Evolutionary conservation across 768 basidiomycete species (phyloP).

Genomic region (Psilocybe azurescens): DNA sequence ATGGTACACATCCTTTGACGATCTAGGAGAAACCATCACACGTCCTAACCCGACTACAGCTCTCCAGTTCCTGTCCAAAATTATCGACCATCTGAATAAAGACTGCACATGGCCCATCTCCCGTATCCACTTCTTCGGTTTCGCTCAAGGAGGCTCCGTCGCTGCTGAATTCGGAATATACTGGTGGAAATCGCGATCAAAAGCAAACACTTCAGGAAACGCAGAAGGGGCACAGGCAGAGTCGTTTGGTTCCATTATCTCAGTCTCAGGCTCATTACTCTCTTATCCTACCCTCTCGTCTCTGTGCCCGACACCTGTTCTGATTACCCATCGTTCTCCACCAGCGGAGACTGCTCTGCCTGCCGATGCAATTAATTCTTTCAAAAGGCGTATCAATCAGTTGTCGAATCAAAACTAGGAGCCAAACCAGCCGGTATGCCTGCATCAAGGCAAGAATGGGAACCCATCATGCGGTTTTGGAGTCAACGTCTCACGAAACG

Average conservation of each 20-base stretch:
- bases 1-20: conserved; percentile 87
- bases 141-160: conserved; percentile 85
- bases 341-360: conserved; percentile 52
- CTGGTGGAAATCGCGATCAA: conserved; percentile 51
- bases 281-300: conserved; percentile 72
- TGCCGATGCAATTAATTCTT: conserved; percentile 49
- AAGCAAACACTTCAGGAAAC: conserved; percentile 8
- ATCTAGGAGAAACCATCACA: conserved; percentile 72
- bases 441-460: conserved; percentile 76
- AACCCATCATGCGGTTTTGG: conserved; percentile 88
- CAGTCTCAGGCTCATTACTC: conserved; percentile 74
- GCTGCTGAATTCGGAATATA: conserved; percentile 69
- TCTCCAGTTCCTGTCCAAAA: conserved; percentile 56
- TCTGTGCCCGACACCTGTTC: conserved; percentile 62
- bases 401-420: conserved; percentile 54
- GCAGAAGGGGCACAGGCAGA: conserved; percentile 15
- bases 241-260: conserved; percentile 68
- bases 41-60: conserved; percentile 77
- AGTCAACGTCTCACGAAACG: conserved; percentile 66
- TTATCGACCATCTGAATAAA: conserved; percentile 60
- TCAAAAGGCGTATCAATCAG: conserved; percentile 64
- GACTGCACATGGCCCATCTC: conserved; percentile 70
- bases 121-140: conserved; percentile 88
- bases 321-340: conserved; percentile 59
- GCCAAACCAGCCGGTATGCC: conserved; percentile 71